These are phyloP conservation scores for Coffea eugenioides DNA, from an alignment of 257 asterid genomes.

Conservation along the genomic window DNA sequence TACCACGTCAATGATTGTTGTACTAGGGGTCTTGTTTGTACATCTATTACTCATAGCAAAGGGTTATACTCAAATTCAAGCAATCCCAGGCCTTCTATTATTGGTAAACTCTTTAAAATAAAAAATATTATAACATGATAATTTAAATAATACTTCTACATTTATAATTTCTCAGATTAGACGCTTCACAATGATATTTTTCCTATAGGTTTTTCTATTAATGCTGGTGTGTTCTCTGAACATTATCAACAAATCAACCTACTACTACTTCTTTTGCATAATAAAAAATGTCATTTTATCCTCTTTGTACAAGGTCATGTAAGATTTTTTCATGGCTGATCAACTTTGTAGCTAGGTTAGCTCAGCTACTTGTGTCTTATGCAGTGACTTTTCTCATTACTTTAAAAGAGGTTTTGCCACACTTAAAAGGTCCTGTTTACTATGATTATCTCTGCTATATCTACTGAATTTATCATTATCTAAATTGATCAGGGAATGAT, in stretches of 20 bases:
- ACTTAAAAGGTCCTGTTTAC: not conserved
- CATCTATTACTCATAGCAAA: slow-evolving; percentile 70
- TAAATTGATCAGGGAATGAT: slow-evolving; percentile 56
- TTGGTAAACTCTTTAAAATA: slow-evolving; percentile 43
- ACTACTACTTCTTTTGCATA: slow-evolving; percentile 62
- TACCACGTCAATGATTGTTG: slow-evolving; percentile 63
- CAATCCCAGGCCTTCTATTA: slow-evolving; percentile 70
- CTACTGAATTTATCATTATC: not conserved
- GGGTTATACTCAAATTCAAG: slow-evolving; percentile 67
- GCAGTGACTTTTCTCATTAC: not conserved
- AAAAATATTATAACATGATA: not conserved
- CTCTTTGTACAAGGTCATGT: slow-evolving; percentile 92
- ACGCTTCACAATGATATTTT: not conserved
- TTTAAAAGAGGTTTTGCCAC: not conserved
- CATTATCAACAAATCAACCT: slow-evolving; percentile 75
- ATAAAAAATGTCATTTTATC: slow-evolving; percentile 67
- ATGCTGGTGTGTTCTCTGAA: slow-evolving; percentile 72
- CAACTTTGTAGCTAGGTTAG: slow-evolving; percentile 93
- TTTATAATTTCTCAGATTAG: not conserved
- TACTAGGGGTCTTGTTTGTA: slow-evolving; percentile 61
- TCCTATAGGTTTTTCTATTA: slow-evolving; percentile 44
- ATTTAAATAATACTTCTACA: not conserved
- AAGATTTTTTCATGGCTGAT: slow-evolving; percentile 96
- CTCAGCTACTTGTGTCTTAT: not conserved
- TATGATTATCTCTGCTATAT: not conserved